Conservation (phyloP, 371 early-diverging fungal genomes). For the Mortierella sp. region DNA sequence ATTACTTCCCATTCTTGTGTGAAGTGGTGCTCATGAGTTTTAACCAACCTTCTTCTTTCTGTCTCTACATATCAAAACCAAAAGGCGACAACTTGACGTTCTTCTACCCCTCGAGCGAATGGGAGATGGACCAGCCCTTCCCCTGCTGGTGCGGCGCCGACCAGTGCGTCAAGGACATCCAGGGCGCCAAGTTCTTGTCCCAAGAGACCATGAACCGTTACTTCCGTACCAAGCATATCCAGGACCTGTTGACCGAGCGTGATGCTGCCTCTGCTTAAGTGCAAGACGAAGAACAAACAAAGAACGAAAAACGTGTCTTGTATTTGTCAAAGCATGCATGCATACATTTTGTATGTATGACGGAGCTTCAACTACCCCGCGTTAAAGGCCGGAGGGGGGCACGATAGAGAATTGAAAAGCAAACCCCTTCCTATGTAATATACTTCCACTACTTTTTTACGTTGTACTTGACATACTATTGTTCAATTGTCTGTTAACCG, state of each 20-base stretch:
- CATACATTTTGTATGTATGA: background rate
- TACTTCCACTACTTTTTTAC: background rate
- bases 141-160: constrained; percentile 84
- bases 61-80: background rate
- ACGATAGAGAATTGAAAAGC: background rate
- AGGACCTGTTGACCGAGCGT: constrained; percentile 61
- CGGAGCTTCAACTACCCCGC: background rate
- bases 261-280: constrained; percentile 32
- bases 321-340: background rate
- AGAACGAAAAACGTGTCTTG: background rate
- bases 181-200: constrained; percentile 72
- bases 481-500: background rate
- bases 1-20: background rate
- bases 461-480: too few species aligned
- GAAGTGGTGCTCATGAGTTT: background rate
- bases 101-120: constrained; percentile 89
- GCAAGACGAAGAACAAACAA: background rate
- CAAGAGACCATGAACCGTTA: constrained; percentile 62
- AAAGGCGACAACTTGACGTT: constrained; percentile 82
- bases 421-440: background rate
- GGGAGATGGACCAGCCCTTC: constrained; percentile 91
- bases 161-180: constrained; percentile 74
- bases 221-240: constrained; percentile 70
- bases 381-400: background rate
- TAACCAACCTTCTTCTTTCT: background rate